Conservation (phyloP, 2,329 filamentous ascomycete species). For the Arthroderma sp. region DNA sequence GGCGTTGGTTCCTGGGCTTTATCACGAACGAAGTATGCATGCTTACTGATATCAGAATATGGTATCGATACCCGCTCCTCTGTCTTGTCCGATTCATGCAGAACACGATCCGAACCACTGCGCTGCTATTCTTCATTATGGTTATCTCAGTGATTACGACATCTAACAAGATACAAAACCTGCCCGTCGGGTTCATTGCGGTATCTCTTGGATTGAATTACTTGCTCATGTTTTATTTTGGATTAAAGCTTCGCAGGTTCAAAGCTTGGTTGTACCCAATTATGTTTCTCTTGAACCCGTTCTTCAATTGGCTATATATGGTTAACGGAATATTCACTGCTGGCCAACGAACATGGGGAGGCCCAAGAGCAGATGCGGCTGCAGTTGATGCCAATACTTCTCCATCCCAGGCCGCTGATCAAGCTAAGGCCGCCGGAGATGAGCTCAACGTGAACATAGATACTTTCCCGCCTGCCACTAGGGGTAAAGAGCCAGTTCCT, state of each 20-base stretch:
- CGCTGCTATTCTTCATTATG: constrained; percentile 89
- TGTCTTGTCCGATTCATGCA: constrained; percentile 84
- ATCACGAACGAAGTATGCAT: constrained; percentile 98
- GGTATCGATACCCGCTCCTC: constrained; percentile 80
- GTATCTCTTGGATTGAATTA: constrained; percentile 90
- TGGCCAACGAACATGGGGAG: constrained; percentile 89
- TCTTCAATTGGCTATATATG: constrained; percentile 99
- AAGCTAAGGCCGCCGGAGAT: constrained; percentile 66
- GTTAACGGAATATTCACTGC: constrained; percentile 93
- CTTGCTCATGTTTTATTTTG: constrained; percentile 93
- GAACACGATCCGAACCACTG: constrained; percentile 90
- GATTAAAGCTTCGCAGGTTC: constrained; percentile 69
- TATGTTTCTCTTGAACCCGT: constrained; percentile 91
- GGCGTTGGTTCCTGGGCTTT: constrained; percentile 93
- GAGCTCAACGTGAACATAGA: constrained; percentile 83
- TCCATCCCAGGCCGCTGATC: constrained; percentile 70
- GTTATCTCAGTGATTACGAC: constrained; percentile 75
- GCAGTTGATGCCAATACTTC: constrained; percentile 64
- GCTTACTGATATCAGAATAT: constrained; percentile 86
- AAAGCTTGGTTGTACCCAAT: constrained; percentile 92
- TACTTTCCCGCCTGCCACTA: constrained; percentile 50
- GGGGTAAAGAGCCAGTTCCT: constrained; percentile 41
- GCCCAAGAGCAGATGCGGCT: constrained; percentile 78
- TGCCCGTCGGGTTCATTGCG: constrained; percentile 87
- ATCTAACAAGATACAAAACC: constrained; percentile 60